A percentile compares a stretch with the other conserved stretches of the same genome.
Evolutionary conservation across 2,329 filamentous ascomycete species (phyloP).

Genomic region (Amauroascus verrucosus): DNA sequence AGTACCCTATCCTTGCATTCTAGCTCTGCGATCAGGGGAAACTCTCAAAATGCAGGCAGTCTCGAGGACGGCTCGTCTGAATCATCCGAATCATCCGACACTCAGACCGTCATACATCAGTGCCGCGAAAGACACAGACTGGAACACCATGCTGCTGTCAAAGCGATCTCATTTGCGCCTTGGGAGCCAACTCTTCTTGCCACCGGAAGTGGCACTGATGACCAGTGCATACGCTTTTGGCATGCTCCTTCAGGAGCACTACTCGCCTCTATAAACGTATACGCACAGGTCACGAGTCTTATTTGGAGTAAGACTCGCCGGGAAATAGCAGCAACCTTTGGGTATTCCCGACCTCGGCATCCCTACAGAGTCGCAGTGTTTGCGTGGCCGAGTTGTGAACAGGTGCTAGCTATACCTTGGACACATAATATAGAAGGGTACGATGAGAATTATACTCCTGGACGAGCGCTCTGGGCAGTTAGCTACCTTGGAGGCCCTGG

Average conservation of each 20-base stretch:
- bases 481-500: constrained; percentile 61
- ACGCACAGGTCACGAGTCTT: constrained; percentile 84
- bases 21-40: not conserved
- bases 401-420: constrained; percentile 79
- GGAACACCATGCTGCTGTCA: constrained; percentile 76
- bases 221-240: constrained; percentile 93
- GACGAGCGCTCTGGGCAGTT: constrained; percentile 69
- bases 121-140: constrained; percentile 61
- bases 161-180: constrained; percentile 92
- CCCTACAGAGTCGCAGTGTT: constrained; percentile 84
- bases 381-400: constrained; percentile 82
- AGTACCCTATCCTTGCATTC: constrained; percentile 1
- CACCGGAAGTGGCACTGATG: constrained; percentile 85
- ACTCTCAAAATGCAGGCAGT: not conserved
- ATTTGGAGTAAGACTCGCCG: constrained; percentile 78
- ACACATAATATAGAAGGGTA: constrained; percentile 34
- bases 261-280: constrained; percentile 82
- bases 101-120: constrained; percentile 40
- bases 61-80: not conserved
- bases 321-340: constrained; percentile 89
- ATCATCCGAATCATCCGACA: constrained; percentile 1
- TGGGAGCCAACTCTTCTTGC: constrained; percentile 83
- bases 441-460: constrained; percentile 20
- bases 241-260: constrained; percentile 73
- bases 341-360: constrained; percentile 84